Base-by-base conservation (phyloP, 2,329 filamentous ascomycete genomes). In the Fusarium tuaranense region DNA sequence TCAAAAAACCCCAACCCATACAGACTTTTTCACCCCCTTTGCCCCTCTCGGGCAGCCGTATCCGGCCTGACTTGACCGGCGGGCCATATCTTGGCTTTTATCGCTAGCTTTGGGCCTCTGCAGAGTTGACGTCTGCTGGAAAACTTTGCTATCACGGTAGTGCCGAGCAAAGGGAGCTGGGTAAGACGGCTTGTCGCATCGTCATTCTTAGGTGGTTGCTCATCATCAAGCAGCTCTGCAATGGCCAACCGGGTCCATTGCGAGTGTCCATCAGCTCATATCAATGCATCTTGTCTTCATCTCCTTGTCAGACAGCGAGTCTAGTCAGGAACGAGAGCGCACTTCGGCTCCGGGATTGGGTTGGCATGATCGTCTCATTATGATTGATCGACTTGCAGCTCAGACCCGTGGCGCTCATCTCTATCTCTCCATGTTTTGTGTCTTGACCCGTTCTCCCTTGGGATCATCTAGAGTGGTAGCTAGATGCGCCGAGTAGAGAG, bases 181-280 rank as follows among this genome's bases (percentile, higher is more conserved):
- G 59, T 70, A 57, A 63, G 66, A 69, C 59, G 65, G 61, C 66
- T 69, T 69, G 44, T 51, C 59, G 46, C 66, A 74, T 75, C 76
- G 76, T 78, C 76, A 78, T 78, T 76, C 73, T 78, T 76, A 65
- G 67, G 60, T 64, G 58, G 69, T 65, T 78, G 73, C 76, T 78
- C 74, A 77, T 77, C 73, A 78, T 75, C 64, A 70, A 73, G 39
- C 39, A 66, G 41, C 60, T 64, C 8, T 51, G 32, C 44, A 20
- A 62, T 48, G 61, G 51, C 65, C 63, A 62, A 64, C 65, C 63
- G 64, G 48, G 41, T 53, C 46, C 16, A 70, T 65, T 39, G 57
- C 48, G 60, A 46, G 63, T 75, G 59, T 46, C 57, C 57, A 59
- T 60, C 59, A 41, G 60, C 57, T 67, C 61, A 72, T 55, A 51